Base-by-base conservation (phyloP, 2,329 filamentous ascomycete genomes). In the Didymella arachidicola region DNA sequence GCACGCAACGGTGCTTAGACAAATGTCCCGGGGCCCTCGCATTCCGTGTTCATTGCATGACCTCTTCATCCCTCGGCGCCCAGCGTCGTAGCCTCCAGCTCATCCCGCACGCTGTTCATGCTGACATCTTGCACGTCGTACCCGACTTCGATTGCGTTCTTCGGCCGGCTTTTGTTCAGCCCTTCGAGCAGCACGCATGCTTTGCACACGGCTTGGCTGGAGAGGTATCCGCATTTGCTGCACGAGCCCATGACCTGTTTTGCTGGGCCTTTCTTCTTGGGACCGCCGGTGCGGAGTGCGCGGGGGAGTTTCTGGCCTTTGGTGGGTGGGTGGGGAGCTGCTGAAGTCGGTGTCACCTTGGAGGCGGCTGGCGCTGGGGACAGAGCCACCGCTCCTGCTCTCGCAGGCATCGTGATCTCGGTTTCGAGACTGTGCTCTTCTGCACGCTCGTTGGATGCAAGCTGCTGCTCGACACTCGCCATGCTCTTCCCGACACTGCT, bases 161-260 rank as follows among this genome's bases (percentile, higher is more conserved):
- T 80, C 0, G 82, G 81, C 11, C 81, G 67, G 61, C 81, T 86
- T 70, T 95, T 97, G 74, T 99, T 99, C 46, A 99, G 77, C 0
- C 90, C 92, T 68, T 98, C 93, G 2, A 99, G 84, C 43, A 99
- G 81, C 61, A 88, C 89, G 75, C 95, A 99, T 0, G 95, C 95
- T 78, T 99, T 96, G 79, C 95, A 99, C 38, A 97, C 86, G 29
- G 87, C 86, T 77, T 99, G 95, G 69, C 93, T 97, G 2, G 95
- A 97, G 77, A 99, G 90, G 75, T 98, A 99, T 14, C 95, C 95
- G 69, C 95, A 99, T 51, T 87, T 89, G 71, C 89, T 86, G 72
- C 95, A 99, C 63, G 88, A 89, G 1, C 94, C 92, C 66, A 97
- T 84, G 14, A 88, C 88, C 76, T 94, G 91, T 84, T 83, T 79